Evolutionary conservation across 345 rosid species (phyloP).

Genomic region (Psidium guajava): DNA sequence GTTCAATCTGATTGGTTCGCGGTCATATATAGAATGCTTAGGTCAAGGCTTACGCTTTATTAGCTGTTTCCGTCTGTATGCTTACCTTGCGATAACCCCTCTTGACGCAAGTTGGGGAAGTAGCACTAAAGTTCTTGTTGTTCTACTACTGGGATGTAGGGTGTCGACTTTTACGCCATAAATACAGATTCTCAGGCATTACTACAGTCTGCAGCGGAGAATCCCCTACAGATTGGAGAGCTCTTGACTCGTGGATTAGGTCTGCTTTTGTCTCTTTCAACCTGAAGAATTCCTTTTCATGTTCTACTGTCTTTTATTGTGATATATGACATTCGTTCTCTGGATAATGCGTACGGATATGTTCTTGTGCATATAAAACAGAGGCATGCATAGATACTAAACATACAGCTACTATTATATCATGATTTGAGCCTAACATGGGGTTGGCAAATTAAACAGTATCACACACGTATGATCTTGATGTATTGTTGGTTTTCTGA

Average conservation of each 20-base stretch:
- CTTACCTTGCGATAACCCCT: background rate
- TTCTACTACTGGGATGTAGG: conserved; percentile 25
- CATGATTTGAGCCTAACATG: background rate
- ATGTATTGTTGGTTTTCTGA: background rate
- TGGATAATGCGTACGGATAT: background rate
- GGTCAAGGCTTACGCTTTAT: background rate
- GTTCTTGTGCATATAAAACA: background rate
- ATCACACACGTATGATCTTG: background rate
- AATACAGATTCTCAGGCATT: conserved; percentile 95
- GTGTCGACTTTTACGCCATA: conserved; percentile 88
- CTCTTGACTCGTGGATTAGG: conserved; percentile 96
- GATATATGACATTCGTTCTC: background rate
- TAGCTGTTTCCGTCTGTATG: background rate
- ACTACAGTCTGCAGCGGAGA: conserved; percentile 66
- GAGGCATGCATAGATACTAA: background rate
- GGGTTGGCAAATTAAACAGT: background rate
- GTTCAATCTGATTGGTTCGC: background rate
- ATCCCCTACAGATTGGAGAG: conserved; percentile 94
- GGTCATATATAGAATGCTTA: background rate
- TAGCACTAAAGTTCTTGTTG: background rate
- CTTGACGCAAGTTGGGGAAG: background rate
- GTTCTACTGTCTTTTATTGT: background rate
- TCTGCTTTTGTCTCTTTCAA: conserved; percentile 11
- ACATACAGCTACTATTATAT: background rate
- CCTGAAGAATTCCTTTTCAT: background rate